Evolutionary conservation across 805 yeast species (phyloP), one percentile per base, ranked within the genome.

Genomic region (Schwanniomyces sp.): DNA sequence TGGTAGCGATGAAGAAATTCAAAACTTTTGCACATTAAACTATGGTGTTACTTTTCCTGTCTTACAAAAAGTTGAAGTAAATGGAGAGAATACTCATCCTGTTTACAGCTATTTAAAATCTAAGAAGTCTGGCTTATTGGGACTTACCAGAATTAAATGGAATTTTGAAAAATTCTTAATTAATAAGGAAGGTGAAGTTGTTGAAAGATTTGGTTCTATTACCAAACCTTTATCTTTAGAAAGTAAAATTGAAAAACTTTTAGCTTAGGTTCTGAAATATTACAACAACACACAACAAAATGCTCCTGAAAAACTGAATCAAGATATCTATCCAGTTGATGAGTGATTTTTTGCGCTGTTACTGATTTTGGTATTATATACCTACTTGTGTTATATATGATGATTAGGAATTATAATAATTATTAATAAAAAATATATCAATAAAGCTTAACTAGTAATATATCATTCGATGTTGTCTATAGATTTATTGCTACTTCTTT

Each of bases 41-140:
- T 94, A 84, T 65, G 97, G 97, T 46, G 97, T 92, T 37, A 74
- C 86, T 14, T 92, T 94, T 85, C 97, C 97, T 27, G 79, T 92
- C 28, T 72, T 92, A 80, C 77, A 80, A 64, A 92, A 91, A 76
- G 67, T 91, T 50, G 91, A 91, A 37, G 98, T 94, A 56, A 94
- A 92, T 66, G 99, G 99, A 44, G 68, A 76, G 51, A 70, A 82
- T 39, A 83, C 89, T 16, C 91, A 88, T 62, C 89, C 92, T 16
- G 91, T 92, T 30, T 92, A 83, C 72, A 72, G 79, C 59, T 91
- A 66, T 74, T 78, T 92, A 65, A 92, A 94, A 75, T 40, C 70
- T 37, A 64, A 79, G 54, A 79, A 79, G 57, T 59, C 79, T 14
- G 85, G 85, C 2, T 45, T 70, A 10, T 59, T 74, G 56, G 76